Evolutionary conservation across 495 filamentous ascomycete species (phyloP).

Genomic region (Penicillium manginii): DNA sequence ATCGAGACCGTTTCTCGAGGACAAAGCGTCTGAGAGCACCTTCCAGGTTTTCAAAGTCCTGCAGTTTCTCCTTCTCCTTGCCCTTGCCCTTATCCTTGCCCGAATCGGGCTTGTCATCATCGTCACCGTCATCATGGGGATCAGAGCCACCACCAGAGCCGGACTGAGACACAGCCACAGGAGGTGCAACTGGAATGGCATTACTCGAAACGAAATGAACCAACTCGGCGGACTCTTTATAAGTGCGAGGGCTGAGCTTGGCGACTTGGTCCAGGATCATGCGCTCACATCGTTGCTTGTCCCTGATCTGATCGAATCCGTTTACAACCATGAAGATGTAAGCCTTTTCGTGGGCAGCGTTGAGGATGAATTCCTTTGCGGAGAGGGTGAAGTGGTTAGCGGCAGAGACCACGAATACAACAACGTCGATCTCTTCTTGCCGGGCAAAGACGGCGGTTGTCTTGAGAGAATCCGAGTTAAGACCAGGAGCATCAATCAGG

Average conservation of each 20-base stretch:
- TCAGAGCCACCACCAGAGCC: constrained; percentile 53
- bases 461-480: constrained; percentile 94
- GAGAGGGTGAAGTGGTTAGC: constrained; percentile 97
- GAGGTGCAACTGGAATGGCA: constrained; percentile 75
- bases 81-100: constrained; percentile 78
- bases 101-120: constrained; percentile 50
- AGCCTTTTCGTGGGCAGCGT: constrained; percentile 93
- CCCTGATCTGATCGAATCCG: constrained; percentile 89
- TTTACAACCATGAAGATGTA: constrained; percentile 99
- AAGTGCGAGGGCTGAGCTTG: constrained; percentile 82
- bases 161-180: constrained; percentile 50
- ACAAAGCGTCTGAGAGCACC: constrained; percentile 89
- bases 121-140: constrained; percentile 61
- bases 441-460: constrained; percentile 95
- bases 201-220: constrained; percentile 99
- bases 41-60: constrained; percentile 89
- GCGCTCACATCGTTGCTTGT: constrained; percentile 84
- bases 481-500: constrained; percentile 91
- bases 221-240: constrained; percentile 88
- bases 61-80: constrained; percentile 83
- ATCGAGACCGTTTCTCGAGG: constrained; percentile 91
- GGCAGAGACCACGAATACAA: constrained; percentile 96
- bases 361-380: constrained; percentile 94
- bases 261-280: constrained; percentile 90
- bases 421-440: constrained; percentile 98